Evolutionary conservation across 768 basidiomycete species (phyloP).

Genomic region (Mycena crocata): DNA sequence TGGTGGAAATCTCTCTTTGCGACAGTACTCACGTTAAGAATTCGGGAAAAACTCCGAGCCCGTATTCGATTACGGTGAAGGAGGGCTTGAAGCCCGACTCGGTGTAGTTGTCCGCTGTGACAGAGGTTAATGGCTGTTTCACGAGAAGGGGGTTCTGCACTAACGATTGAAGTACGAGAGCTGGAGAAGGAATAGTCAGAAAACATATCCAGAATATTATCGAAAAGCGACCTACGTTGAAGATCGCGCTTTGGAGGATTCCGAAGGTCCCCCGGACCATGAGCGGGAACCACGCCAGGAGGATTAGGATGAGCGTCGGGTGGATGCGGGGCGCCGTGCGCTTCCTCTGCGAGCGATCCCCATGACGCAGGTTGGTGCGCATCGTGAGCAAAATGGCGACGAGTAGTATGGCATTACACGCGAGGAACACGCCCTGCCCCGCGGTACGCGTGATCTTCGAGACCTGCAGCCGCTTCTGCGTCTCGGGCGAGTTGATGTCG

Average conservation of each 20-base stretch:
- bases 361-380: conserved; percentile 33
- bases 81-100: conserved; percentile 27
- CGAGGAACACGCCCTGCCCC: conserved; percentile 49
- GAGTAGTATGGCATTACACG: conserved; percentile 40
- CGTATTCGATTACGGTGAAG: conserved; percentile 36
- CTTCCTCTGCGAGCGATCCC: conserved; percentile 9
- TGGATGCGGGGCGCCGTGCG: conserved; percentile 31
- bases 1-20: background rate
- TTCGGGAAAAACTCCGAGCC: conserved; percentile 36
- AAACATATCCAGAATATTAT: background rate
- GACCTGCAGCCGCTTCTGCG: conserved; percentile 28
- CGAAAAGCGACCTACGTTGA: background rate
- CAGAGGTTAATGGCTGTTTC: background rate
- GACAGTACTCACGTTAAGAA: conserved; percentile 31
- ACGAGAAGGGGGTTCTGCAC: background rate
- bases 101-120: conserved; percentile 32
- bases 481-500: conserved; percentile 26
- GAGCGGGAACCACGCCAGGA: conserved; percentile 47
- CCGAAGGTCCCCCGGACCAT: conserved; percentile 49
- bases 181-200: conserved; percentile 3
- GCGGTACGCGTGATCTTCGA: conserved; percentile 45
- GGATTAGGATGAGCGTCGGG: conserved; percentile 42
- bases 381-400: conserved; percentile 43
- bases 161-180: conserved; percentile 38
- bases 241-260: conserved; percentile 34